Conservation (phyloP, 1,284 basidiomycete genomes). For the Xerocomus amazonicus region DNA sequence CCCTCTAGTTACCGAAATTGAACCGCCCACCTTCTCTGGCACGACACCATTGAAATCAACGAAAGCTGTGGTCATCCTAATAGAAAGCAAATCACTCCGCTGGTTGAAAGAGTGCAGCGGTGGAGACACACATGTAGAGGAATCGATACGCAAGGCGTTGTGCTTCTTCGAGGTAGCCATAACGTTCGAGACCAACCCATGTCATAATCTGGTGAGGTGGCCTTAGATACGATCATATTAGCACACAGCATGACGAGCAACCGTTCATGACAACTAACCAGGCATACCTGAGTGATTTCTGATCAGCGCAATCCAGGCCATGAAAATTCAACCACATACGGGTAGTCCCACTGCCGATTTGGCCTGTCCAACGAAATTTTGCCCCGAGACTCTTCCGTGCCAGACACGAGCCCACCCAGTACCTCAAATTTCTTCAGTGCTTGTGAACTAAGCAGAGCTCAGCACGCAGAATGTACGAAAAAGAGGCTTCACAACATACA, state of each 20-base stretch:
- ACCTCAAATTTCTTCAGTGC: conserved; percentile 96
- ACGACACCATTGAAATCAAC: conserved; percentile 98
- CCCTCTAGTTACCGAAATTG: neutral
- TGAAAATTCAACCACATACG: conserved; percentile 46
- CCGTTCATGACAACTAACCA: conserved; percentile 39
- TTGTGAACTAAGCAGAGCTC: conserved; percentile 51
- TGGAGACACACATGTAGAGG: conserved; percentile 81
- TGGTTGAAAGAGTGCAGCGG: neutral
- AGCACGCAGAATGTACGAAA: conserved; percentile 11
- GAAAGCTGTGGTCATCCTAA: conserved; percentile 86
- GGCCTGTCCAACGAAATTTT: conserved; percentile 93
- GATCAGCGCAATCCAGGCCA: conserved; percentile 15
- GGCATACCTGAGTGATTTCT: conserved; percentile 49
- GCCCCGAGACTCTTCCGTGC: conserved; percentile 95
- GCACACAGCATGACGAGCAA: neutral
- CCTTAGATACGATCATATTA: conserved; percentile 44
- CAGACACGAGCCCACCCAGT: conserved; percentile 92
- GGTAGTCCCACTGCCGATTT: conserved; percentile 98
- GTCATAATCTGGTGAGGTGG: conserved; percentile 96
- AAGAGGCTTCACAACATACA: conserved; percentile 51
- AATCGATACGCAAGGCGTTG: conserved; percentile 93
- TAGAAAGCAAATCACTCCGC: conserved; percentile 6
- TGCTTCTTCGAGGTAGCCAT: conserved; percentile 92
- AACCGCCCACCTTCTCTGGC: conserved; percentile 73
- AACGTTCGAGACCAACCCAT: conserved; percentile 96